Evolutionary conservation across 768 basidiomycete species (phyloP), one percentile per base, ranked within the genome.

Genomic region (Agaricus bisporus): DNA sequence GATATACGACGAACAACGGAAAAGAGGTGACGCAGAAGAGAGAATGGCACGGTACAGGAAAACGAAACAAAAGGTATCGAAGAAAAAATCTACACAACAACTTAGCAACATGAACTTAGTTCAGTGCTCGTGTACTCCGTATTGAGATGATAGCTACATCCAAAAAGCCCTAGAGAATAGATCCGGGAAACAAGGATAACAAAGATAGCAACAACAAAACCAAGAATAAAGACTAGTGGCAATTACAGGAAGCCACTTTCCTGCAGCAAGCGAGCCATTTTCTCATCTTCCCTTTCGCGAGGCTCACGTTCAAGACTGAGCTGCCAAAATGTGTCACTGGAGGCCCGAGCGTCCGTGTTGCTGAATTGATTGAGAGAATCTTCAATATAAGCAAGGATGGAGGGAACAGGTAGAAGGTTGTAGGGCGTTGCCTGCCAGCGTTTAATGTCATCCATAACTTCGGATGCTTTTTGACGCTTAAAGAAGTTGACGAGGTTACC

Each of bases 401-500:
- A 56, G 0, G 80, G 75, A 14, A 95, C 81, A 5, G 77, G 70
- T 32, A 80, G 76, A 58, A 95, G 82, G 68, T 95, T 94, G 74
- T 93, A 98, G 1, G 90, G 85, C 58, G 85, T 83, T 5, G 88
- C 80, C 66, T 99, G 97, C 83, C 95, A 98, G 26, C 91, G 86
- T 66, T 97, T 91, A 66, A 99, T 98, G 66, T 98, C 94, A 58
- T 86, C 85, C 61, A 99, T 92, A 60, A 98, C 90, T 64, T 97
- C 95, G n/a, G 94, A 92, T 0, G 93, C 86, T 69, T 91, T 91
- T 62, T 91, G 86, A 15, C 95, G 88, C 69, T 99, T 99, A 64
- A 86, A 83, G 73, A 98, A 98, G 72, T 98, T 98, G 70, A 98
- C 85, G 58, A 95, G 73, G 52, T 81, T 79, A 7, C 83, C 87